Percentiles rank a stretch among this genome's conserved stretches.
These are phyloP conservation scores for Phaeotremella fagi DNA, from an alignment of 768 basidiomycete genomes.

Conservation along the genomic window DNA sequence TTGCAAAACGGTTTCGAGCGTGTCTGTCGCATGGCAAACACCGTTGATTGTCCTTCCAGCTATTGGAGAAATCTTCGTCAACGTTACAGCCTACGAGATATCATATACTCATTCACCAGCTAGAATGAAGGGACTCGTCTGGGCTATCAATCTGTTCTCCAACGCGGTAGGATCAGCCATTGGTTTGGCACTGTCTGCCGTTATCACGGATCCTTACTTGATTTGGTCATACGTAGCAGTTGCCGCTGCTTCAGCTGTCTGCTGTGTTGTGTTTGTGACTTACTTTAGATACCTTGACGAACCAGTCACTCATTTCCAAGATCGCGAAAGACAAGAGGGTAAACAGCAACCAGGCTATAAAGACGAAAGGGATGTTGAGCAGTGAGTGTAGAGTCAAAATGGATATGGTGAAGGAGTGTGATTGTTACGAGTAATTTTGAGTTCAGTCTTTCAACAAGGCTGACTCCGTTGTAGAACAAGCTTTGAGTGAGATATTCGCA, in stretches of 20 bases:
- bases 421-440: too few relatives aligned
- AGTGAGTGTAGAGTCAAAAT: too few relatives aligned
- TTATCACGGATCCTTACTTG: conserved; percentile 43
- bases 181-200: conserved; percentile 30
- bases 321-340: conserved; percentile 14
- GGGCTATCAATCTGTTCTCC: conserved; percentile 27
- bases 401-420: too few relatives aligned
- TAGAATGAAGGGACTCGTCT: conserved; percentile 41
- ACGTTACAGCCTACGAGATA: conserved; percentile 31
- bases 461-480: too few relatives aligned
- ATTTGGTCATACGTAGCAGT: conserved; percentile 33
- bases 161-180: conserved; percentile 40
- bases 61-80: conserved; percentile 38
- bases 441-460: too few relatives aligned
- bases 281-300: conserved; percentile 36
- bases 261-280: conserved; percentile 28
- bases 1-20: conserved; percentile 21
- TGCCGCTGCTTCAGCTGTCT: conserved; percentile 14
- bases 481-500: too few relatives aligned
- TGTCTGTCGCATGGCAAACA: conserved; percentile 38
- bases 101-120: conserved; percentile 44
- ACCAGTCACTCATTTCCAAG: conserved; percentile 18
- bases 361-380: too few relatives aligned
- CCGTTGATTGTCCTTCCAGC: conserved; percentile 40
- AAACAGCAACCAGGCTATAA: conserved; percentile 8